phyloP scores from a whole-genome alignment of 805 yeast genomes.

The Pichia nanzhaoensis region DNA sequence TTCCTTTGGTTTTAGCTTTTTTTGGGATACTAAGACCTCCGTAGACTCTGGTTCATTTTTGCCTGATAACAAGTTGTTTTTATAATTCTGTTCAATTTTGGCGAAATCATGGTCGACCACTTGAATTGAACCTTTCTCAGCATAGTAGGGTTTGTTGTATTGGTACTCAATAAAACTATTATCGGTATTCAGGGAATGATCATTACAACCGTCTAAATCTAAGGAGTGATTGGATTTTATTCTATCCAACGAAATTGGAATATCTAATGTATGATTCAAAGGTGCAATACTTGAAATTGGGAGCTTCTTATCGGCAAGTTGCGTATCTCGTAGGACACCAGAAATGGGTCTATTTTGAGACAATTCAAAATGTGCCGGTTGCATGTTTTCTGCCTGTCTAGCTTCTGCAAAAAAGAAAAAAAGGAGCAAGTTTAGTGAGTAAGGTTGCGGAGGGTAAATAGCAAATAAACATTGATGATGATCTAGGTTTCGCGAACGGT shows the following conservation, averaged over 20 bases:
- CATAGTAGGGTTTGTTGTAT: slow-evolving; percentile 12
- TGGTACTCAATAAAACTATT: slow-evolving; percentile 27
- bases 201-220: slow-evolving; percentile 1
- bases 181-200: slow-evolving; percentile 6
- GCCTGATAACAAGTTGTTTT: neutral
- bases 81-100: slow-evolving; percentile 8
- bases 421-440: too few relatives aligned
- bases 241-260: neutral
- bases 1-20: slow-evolving; percentile 2
- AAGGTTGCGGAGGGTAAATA: too few relatives aligned
- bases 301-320: neutral
- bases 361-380: neutral
- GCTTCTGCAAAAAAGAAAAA: too few relatives aligned
- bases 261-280: neutral
- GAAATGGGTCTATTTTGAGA: neutral
- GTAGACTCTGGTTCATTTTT: neutral
- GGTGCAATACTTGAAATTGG: slow-evolving; percentile 1
- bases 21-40: neutral
- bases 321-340: slow-evolving; percentile 8
- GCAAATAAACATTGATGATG: too few relatives aligned
- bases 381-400: too few relatives aligned
- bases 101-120: slow-evolving; percentile 17
- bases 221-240: neutral
- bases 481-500: too few relatives aligned
- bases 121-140: slow-evolving; percentile 17